These are phyloP conservation scores for Ramaria sp. DNA, from an alignment of 768 basidiomycete species.

Conservation along the genomic window DNA sequence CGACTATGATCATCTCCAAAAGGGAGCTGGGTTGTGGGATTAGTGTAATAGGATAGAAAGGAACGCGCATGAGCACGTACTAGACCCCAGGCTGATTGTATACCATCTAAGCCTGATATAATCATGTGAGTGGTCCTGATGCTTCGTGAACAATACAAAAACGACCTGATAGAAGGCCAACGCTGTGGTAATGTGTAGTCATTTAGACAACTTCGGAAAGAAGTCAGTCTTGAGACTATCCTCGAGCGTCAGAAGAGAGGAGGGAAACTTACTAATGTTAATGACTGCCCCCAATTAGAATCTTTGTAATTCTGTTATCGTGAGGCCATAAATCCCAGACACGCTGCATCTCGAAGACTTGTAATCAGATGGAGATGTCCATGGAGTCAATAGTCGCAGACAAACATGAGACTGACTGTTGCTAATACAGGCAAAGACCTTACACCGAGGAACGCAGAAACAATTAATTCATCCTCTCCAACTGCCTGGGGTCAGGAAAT, in stretches of 20 bases:
- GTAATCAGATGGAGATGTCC: neutral
- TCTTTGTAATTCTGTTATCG: neutral
- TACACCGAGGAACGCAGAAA: neutral
- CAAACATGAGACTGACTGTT: neutral
- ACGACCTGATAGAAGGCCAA: too few relatives aligned
- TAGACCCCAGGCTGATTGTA: neutral
- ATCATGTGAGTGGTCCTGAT: neutral
- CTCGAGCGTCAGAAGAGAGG: too few relatives aligned
- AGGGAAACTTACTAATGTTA: neutral
- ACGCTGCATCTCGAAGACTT: conserved; percentile 4
- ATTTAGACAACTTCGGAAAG: too few relatives aligned
- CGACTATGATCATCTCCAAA: conserved; percentile 24
- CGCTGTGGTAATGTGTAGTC: too few relatives aligned
- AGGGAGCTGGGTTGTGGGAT: conserved; percentile 18
- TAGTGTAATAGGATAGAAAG: neutral
- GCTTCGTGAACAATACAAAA: neutral
- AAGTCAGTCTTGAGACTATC: too few relatives aligned
- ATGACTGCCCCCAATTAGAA: neutral
- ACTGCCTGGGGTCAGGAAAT: too few relatives aligned
- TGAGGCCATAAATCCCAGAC: conserved; percentile 1
- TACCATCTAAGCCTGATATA: neutral
- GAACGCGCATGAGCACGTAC: neutral
- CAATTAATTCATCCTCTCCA: too few relatives aligned
- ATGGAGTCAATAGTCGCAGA: neutral
- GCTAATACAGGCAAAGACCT: neutral